A percentile compares a stretch with the other conserved stretches of the same genome.
Conservation (phyloP, 768 basidiomycete species). For the Lactifluus pinguis region DNA sequence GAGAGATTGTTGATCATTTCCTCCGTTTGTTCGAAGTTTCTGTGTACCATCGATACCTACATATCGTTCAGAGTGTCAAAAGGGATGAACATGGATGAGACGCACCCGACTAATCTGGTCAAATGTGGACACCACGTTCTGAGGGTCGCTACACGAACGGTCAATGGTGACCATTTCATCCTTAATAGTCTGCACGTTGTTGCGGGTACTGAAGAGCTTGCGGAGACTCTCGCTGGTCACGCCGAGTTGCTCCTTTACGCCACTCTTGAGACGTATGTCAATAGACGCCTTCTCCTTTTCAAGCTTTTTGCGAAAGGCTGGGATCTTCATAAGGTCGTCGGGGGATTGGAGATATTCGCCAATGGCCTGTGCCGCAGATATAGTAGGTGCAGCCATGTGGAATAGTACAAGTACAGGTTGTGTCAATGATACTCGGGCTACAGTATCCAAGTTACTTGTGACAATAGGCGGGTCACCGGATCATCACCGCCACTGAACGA, state of each 20-base stretch:
- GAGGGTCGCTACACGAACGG: conserved; percentile 64
- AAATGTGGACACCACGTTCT: conserved; percentile 74
- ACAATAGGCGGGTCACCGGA: too few relatives aligned
- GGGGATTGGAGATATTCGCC: conserved; percentile 90
- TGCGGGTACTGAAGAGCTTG: conserved; percentile 67
- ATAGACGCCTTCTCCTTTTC: conserved; percentile 96
- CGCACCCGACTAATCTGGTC: conserved; percentile 92
- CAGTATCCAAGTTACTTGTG: too few relatives aligned
- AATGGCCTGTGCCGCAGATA: conserved; percentile 78
- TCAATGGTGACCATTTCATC: conserved; percentile 83
- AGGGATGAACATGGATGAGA: conserved; percentile 8
- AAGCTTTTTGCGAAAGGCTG: conserved; percentile 84
- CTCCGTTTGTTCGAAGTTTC: conserved; percentile 90
- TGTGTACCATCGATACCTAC: conserved; percentile 91
- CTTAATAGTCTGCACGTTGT: conserved; percentile 70
- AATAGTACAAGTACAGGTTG: not conserved
- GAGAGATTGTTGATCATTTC: conserved; percentile 91
- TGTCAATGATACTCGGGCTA: not conserved
- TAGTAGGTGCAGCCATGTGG: conserved; percentile 41
- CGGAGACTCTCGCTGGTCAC: conserved; percentile 82
- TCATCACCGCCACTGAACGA: too few relatives aligned
- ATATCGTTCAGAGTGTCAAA: not conserved
- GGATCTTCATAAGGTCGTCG: conserved; percentile 85
- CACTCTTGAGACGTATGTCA: conserved; percentile 79
- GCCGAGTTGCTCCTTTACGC: conserved; percentile 89